Conservation (phyloP, 148 eudicot species). For the Salicornia ramosissima region DNA sequence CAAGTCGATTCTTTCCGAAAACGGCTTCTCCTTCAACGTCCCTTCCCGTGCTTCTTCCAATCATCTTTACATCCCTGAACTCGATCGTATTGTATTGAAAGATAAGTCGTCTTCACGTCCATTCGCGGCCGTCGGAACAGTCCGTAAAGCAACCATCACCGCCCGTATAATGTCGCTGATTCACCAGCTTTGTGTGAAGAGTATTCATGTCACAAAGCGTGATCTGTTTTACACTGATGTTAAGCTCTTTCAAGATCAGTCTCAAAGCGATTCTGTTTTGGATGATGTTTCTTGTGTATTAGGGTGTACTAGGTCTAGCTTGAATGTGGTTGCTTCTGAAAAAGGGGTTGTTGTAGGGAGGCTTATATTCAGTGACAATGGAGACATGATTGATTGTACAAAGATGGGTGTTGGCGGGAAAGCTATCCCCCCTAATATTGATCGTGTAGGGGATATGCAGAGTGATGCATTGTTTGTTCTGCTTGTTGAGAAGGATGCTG, state of each 20-base stretch:
- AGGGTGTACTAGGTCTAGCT: slow-evolving; percentile 81
- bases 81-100: slow-evolving; percentile 83
- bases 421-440: slow-evolving; percentile 90
- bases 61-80: slow-evolving; percentile 86
- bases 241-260: slow-evolving; percentile 81
- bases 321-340: slow-evolving; percentile 77
- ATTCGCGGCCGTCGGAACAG: slow-evolving; percentile 62
- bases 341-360: slow-evolving; percentile 94
- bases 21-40: slow-evolving; percentile 72
- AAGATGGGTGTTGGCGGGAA: slow-evolving; percentile 95
- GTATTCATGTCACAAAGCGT: slow-evolving; percentile 91
- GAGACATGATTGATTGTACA: slow-evolving; percentile 89
- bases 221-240: slow-evolving; percentile 94
- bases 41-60: slow-evolving; percentile 84
- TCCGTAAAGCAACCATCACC: slow-evolving; percentile 78
- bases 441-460: slow-evolving; percentile 74
- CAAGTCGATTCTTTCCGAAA: slow-evolving; percentile 64
- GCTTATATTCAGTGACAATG: slow-evolving; percentile 73
- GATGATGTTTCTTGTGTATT: slow-evolving; percentile 83
- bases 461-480: slow-evolving; percentile 83
- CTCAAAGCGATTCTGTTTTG: slow-evolving; percentile 74
- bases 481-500: slow-evolving; percentile 93
- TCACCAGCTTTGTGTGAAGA: slow-evolving; percentile 62
- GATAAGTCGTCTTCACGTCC: slow-evolving; percentile 68
- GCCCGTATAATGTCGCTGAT: slow-evolving; percentile 64